Base-by-base conservation (phyloP, 352 stramenopile species). In the Stramenopiles sp. region DNA sequence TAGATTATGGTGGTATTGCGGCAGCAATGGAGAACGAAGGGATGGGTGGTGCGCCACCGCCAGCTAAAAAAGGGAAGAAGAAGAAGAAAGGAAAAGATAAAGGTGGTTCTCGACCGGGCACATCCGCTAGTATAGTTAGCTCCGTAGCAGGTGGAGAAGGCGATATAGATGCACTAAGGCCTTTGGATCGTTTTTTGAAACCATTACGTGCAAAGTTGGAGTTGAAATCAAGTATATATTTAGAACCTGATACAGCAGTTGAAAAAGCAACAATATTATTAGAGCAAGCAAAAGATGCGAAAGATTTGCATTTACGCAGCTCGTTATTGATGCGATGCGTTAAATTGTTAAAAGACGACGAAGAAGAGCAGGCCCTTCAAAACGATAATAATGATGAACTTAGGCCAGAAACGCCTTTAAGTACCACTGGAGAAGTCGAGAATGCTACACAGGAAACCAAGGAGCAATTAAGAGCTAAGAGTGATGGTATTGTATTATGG, bases 251-350 rank as follows among this genome's bases (percentile, higher is more conserved):
- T 0, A 84, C 80, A 0, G 63, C 80, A 0, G 83, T 88, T n/a
- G 81, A 88, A 29, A 80, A 85, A 82, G 84, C 92, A 0, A 78
- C 86, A 6, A 80, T 85, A 0, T 81, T 91, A 32, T 38, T 95
- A 1, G 90, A 94, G 77, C 88, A 93, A 69, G 80, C 90, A 0
- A 88, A 88, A 79, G 89, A 92, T 6, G 82, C 79, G 23, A 89
- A 89, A 32, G 88, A 93, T 31, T 65, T 30, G 0, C 78, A 82
- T 29, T 63, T 86, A 13, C 80, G 82, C 33, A 38, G 32, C 27
- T 82, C 82, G 20, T 74, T 85, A n/a, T 74, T 86, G 7, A 43
- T 63, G 63, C 81, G 83, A 74, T 80, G 81, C 7, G 78, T 81
- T 0, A 63, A 4, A 6, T 77, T 86, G 4, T 80, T 86, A 23